Percentiles rank a stretch among this genome's conserved stretches.
Evolutionary conservation across 2,329 filamentous ascomycete genomes (phyloP).

Genomic region (Hypoxylon rubiginosum): DNA sequence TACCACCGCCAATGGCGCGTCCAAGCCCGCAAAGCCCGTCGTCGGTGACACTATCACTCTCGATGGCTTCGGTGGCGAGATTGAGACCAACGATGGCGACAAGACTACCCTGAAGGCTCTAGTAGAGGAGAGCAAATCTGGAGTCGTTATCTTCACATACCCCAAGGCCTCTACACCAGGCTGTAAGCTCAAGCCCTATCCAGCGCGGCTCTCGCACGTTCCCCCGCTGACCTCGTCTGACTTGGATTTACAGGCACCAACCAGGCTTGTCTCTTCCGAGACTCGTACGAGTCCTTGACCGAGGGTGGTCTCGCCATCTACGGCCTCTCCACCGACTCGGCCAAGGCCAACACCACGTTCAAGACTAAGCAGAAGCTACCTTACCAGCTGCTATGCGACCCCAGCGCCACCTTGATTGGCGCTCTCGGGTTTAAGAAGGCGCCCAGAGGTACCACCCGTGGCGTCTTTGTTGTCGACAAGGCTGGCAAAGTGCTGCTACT

Average conservation of each 20-base stretch:
- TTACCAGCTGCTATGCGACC: slow-evolving; percentile 90
- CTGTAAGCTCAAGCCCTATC: slow-evolving; percentile 79
- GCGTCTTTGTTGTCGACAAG: slow-evolving; percentile 90
- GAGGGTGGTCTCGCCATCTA: slow-evolving; percentile 87
- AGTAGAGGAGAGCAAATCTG: slow-evolving; percentile 84
- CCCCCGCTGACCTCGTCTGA: slow-evolving; percentile 34
- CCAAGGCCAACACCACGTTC: slow-evolving; percentile 94
- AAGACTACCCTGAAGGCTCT: slow-evolving; percentile 85
- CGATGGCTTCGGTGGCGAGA: slow-evolving; percentile 74
- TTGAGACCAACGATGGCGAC: slow-evolving; percentile 87
- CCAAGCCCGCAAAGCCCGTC: slow-evolving; percentile 59
- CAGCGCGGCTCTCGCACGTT: slow-evolving; percentile 13
- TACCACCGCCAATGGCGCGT: slow-evolving; percentile 50
- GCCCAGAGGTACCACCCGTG: slow-evolving; percentile 83
- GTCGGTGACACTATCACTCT: slow-evolving; percentile 70
- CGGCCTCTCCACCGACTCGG: slow-evolving; percentile 87
- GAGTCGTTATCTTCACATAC: slow-evolving; percentile 94
- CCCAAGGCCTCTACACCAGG: slow-evolving; percentile 94
- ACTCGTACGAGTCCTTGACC: slow-evolving; percentile 82
- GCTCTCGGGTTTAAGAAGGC: slow-evolving; percentile 92
- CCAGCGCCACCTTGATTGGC: slow-evolving; percentile 77
- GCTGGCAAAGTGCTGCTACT: slow-evolving; percentile 82
- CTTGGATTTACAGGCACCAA: slow-evolving; percentile 76
- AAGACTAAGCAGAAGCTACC: slow-evolving; percentile 90
- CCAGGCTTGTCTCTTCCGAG: slow-evolving; percentile 94